These are phyloP conservation scores for Staphylotrichum longicolle DNA, from an alignment of 495 filamentous ascomycete genomes.

Conservation along the genomic window DNA sequence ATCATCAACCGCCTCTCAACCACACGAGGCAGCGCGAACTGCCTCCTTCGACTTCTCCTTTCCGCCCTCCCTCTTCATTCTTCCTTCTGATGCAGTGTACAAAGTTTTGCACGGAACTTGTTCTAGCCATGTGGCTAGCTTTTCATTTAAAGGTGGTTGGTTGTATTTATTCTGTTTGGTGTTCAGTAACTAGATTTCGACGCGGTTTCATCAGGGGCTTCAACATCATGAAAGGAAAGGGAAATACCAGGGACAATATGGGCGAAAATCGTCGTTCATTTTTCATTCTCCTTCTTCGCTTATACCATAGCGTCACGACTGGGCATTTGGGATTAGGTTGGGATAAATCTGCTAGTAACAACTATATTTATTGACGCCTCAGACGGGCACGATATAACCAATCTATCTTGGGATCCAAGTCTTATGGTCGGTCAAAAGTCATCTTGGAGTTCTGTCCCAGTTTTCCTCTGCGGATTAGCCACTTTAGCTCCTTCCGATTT, in stretches of 20 bases:
- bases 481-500: slow-evolving; percentile 1
- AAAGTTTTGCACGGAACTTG: too few species aligned
- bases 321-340: slow-evolving; percentile 10
- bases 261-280: slow-evolving; percentile 15
- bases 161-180: slow-evolving; percentile 10
- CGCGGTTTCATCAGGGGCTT: background rate
- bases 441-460: background rate
- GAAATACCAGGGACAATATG: slow-evolving; percentile 15
- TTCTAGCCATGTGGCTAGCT: too few species aligned
- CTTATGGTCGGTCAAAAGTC: background rate
- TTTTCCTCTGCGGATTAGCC: background rate
- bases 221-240: slow-evolving; percentile 1
- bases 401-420: too few species aligned
- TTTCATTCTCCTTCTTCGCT: background rate
- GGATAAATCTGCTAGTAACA: background rate
- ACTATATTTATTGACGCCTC: slow-evolving; percentile 4
- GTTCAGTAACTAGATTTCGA: slow-evolving; percentile 3
- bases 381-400: too few species aligned
- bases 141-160: too few species aligned
- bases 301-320: slow-evolving; percentile 8
- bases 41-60: too few species aligned
- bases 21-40: too few species aligned
- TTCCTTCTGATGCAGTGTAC: too few species aligned
- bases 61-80: too few species aligned
- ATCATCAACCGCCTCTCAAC: too few species aligned